Base-by-base conservation (phyloP, 768 basidiomycete genomes). In the Rhodotorula diobovata region DNA sequence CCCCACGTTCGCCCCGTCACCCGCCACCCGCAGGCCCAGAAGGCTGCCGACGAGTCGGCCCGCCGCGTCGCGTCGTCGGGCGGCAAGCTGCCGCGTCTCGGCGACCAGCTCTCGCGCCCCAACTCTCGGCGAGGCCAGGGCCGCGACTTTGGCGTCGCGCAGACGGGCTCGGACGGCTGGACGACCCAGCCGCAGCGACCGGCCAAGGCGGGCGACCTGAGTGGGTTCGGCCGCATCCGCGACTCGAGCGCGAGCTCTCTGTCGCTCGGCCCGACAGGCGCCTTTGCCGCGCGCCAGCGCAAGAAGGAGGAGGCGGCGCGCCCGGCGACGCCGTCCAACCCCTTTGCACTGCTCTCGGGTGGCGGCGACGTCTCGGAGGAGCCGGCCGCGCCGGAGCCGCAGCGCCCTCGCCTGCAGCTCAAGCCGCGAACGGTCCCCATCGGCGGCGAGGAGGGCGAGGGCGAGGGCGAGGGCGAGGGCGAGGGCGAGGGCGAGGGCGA, bases 71-170 rank as follows among this genome's bases (percentile, higher is more conserved):
- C 83, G 82, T 41, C 85, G 81, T 74, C 84, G 85, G 77, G 77
- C 34, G 68, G 76, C 70, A 75, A 72, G 60, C 61, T 79, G 20
- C 78, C 77, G 9, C 74, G 70, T 1, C 63, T 75, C 18, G 63
- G 67, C 32, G 70, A 76, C 53, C 73, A 73, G 57, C 71, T 95
- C 87, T 93, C 92, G 35, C 89, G 94, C 50, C 89, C 90, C 50
- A 91, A 92, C 50, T 97, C 94, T 66, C 86, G 91, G 63, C 88
- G 93, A 54, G 95, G 93, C 28, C 86, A 90, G 15, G 85, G 89
- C 23, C 79, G 82, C 69, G 82, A 82, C 37, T 84, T 83, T 55
- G 84, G 85, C 20, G 83, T 82, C 58, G 82, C 84, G 25, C 86
- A 86, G 66, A 82, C 84, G 65, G 87, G 87, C 37, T 85, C 88